Evolutionary conservation across 208 protist genomes (phyloP), one percentile per base, ranked within the genome.

Genomic region (Leishmania gerbilli): DNA sequence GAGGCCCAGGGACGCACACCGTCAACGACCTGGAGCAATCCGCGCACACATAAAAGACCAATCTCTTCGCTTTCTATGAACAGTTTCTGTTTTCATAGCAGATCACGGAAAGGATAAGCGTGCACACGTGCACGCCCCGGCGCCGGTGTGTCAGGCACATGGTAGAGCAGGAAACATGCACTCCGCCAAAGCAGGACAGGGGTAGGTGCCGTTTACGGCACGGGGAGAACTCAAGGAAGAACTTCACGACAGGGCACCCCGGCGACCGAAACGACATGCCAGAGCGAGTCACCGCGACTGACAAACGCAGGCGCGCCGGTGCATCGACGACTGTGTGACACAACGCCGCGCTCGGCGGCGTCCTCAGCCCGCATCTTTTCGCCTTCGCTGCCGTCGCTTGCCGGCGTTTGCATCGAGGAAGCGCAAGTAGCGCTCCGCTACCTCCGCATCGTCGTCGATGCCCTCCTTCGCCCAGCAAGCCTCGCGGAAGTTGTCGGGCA

Each of bases 371-470:
- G 56, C 37, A 45, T 77, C 55, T 19, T 71, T 55, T 71, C 76
- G 76, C 47, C 51, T 42, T 3, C 60, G 31, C 21, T 53, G 62
- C 42, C 68, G 68, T 21, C 45, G 45, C 47, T 64, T 65, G 27
- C 27, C 21, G 1, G 62, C 37, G 7, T 79, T 74, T 7, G 64
- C 55, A 60, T 85, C 82, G 60, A 82, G n/a, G 34, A 64, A 42
- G 11, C 58, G 62, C 65, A 84, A 49, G 72, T 87, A 90, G 37
- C 62, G 81, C 17, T 9, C 45, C 15, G 80, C 83, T 27, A 91
- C 79, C 64, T 81, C 78, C n/a, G 34, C 80, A 7, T 91, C 85
- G 24, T 88, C 84, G 56, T 90, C 88, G 58, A 93, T 77, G 71
- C 87, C 81, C n/a, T 80, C 62, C 40, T 88, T 72, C 15, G 76